phyloP scores from a whole-genome alignment of 2,329 filamentous ascomycete species.

The Paramyrothecium sp. region DNA sequence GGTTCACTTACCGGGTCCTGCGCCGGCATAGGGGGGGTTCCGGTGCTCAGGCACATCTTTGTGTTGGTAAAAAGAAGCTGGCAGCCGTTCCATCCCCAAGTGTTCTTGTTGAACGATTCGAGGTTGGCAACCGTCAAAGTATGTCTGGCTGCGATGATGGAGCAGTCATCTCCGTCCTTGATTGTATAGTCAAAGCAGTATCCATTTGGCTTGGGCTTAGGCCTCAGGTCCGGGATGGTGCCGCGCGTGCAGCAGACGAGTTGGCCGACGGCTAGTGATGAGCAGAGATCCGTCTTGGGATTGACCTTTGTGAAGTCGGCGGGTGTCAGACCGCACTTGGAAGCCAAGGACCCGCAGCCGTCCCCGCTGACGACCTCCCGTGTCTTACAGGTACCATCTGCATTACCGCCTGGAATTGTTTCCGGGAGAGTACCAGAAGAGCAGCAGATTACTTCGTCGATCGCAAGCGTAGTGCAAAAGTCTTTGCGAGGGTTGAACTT shows the following conservation, averaged over 20 bases:
- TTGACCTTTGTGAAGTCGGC: conserved; percentile 34
- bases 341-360: conserved; percentile 30
- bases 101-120: conserved; percentile 32
- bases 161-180: conserved; percentile 31
- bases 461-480: conserved; percentile 19
- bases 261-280: conserved; percentile 25
- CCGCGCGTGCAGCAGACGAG: conserved; percentile 34
- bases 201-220: conserved; percentile 28
- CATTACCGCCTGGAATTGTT: conserved; percentile 12
- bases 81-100: conserved; percentile 37
- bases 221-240: conserved; percentile 30
- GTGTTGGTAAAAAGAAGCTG: conserved; percentile 13
- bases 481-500: conserved; percentile 25
- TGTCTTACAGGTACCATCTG: conserved; percentile 22
- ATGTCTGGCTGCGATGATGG: conserved; percentile 27
- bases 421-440: conserved; percentile 14
- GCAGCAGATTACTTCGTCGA: conserved; percentile 16
- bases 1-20: conserved; percentile 8
- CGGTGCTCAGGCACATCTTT: conserved; percentile 27
- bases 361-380: conserved; percentile 29
- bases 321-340: conserved; percentile 32
- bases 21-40: conserved; percentile 20
- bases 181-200: conserved; percentile 25
- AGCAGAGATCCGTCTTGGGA: conserved; percentile 19
- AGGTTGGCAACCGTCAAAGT: conserved; percentile 35